These are phyloP conservation scores for Heliamphora ciliata DNA, from an alignment of 179 eudicot species.

Conservation along the genomic window DNA sequence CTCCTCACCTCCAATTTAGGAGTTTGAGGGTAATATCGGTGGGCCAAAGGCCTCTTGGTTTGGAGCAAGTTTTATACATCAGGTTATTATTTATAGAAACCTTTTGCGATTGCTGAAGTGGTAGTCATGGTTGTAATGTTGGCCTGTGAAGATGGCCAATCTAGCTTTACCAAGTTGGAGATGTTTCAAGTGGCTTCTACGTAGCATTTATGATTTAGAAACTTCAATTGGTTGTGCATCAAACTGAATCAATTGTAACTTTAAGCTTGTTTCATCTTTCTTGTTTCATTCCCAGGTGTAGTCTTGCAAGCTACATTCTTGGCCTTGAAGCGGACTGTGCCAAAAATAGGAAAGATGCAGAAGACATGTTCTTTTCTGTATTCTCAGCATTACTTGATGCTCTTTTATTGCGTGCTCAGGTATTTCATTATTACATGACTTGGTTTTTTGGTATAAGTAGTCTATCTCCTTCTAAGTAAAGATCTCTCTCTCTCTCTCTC, in stretches of 20 bases:
- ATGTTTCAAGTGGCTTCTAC: constrained; percentile 4
- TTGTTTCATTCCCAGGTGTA: constrained; percentile 46
- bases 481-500: background rate
- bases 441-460: background rate
- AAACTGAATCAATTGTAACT: background rate
- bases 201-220: background rate
- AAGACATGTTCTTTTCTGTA: constrained; percentile 51
- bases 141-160: background rate
- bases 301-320: constrained; percentile 69
- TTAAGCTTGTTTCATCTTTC: constrained; percentile 3
- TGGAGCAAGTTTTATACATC: background rate
- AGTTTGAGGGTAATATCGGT: too few species aligned
- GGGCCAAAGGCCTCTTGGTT: background rate
- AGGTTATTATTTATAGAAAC: background rate
- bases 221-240: background rate
- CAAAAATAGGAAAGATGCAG: constrained; percentile 39
- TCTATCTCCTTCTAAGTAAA: background rate
- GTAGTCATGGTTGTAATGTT: background rate
- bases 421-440: constrained; percentile 15
- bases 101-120: background rate
- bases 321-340: constrained; percentile 40
- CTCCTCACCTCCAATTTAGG: too few species aligned
- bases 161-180: constrained; percentile 14
- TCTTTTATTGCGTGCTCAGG: constrained; percentile 80
- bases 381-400: constrained; percentile 86